Percentiles rank a stretch among this genome's conserved stretches.
phyloP scores from a whole-genome alignment of 371 early-diverging fungal species.

The Rhizopus arrhizus region DNA sequence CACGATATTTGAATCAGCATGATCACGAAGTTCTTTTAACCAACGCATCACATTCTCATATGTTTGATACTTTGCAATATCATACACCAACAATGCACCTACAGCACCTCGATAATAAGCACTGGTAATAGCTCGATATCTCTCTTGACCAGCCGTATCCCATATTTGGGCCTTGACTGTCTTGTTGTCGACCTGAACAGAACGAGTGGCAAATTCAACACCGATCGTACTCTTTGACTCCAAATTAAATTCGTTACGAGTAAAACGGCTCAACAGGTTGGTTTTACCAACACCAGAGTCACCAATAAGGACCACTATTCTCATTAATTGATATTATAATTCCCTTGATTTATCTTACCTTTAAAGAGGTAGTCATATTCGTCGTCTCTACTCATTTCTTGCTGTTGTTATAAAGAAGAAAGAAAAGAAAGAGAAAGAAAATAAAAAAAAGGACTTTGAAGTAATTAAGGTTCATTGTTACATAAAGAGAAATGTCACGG shows the following conservation, averaged over 20 bases:
- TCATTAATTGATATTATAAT: not conserved
- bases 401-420: too few relatives aligned
- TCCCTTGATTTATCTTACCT: conserved; percentile 54
- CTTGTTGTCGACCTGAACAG: conserved; percentile 93
- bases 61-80: conserved; percentile 95
- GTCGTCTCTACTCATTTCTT: conserved; percentile 86
- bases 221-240: conserved; percentile 99
- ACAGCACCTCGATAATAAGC: conserved; percentile 99
- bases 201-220: conserved; percentile 98
- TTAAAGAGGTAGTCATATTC: conserved; percentile 96
- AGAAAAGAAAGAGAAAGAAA: too few relatives aligned
- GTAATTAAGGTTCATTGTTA: too few relatives aligned
- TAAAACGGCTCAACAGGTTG: conserved; percentile 96
- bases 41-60: conserved; percentile 96
- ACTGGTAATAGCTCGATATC: conserved; percentile 78
- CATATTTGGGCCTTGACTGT: conserved; percentile 87
- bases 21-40: conserved; percentile 98
- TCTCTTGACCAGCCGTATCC: conserved; percentile 85
- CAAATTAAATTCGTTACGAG: conserved; percentile 94
- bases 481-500: too few relatives aligned
- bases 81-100: conserved; percentile 98
- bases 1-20: conserved; percentile 97
- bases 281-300: conserved; percentile 99
- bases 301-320: conserved; percentile 97
- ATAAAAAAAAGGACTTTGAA: too few relatives aligned